phyloP scores from a whole-genome alignment of 257 asterid genomes.

The Solanum corneliomulleri region DNA sequence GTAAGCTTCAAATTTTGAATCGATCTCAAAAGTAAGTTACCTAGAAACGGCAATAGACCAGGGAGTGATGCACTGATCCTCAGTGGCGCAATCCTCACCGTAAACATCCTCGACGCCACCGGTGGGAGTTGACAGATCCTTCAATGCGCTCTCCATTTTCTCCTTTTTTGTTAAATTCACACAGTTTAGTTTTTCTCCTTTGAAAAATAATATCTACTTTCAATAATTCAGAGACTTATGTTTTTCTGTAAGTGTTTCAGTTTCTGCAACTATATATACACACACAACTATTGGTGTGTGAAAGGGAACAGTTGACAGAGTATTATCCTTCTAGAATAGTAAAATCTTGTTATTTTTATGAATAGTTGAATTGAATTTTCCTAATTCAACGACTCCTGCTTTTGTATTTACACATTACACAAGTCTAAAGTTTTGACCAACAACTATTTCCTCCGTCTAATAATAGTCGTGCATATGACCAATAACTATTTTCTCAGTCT shows the following conservation, averaged over 20 bases:
- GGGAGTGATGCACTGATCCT: conserved; percentile 77
- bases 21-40: background rate
- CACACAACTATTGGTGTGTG: background rate
- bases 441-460: too few species aligned
- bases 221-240: background rate
- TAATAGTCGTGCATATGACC: background rate
- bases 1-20: background rate
- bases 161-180: background rate
- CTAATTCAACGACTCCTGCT: background rate
- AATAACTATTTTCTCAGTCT: accelerated
- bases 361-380: background rate
- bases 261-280: background rate
- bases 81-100: conserved; percentile 87
- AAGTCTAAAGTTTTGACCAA: background rate
- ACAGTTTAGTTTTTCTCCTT: background rate
- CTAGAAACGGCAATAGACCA: conserved; percentile 79
- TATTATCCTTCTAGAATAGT: background rate
- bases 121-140: conserved; percentile 59
- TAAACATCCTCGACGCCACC: conserved; percentile 88
- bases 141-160: conserved; percentile 52
- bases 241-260: background rate
- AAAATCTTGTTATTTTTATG: background rate
- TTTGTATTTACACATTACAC: background rate
- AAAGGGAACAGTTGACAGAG: background rate
- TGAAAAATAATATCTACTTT: background rate